Conservation (phyloP, 169 alveolate genomes). For the Cryptosporidium bovis region DNA sequence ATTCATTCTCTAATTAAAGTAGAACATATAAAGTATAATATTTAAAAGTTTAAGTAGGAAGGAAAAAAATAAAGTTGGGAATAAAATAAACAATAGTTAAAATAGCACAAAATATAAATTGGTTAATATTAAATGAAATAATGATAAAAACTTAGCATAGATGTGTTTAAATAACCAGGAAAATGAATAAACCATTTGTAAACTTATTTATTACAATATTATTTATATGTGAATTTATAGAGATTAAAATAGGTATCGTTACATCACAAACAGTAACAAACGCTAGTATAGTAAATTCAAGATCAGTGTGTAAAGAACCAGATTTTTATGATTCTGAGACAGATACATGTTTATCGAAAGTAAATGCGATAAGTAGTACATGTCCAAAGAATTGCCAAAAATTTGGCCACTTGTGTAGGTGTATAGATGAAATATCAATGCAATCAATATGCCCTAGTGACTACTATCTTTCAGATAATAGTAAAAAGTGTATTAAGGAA, state of each 20-base stretch:
- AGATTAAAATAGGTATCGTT: background rate
- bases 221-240: background rate
- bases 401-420: slow-evolving; percentile 44
- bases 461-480: slow-evolving; percentile 15
- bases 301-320: slow-evolving; percentile 39
- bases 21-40: too few species aligned
- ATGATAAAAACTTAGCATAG: too few species aligned
- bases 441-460: slow-evolving; percentile 68
- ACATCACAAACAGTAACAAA: slow-evolving; percentile 9
- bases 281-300: slow-evolving; percentile 22
- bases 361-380: slow-evolving; percentile 31
- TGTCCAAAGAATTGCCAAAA: slow-evolving; percentile 67
- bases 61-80: too few species aligned
- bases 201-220: too few species aligned
- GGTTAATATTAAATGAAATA: too few species aligned
- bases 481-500: slow-evolving; percentile 5
- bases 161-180: too few species aligned
- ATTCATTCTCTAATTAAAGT: too few species aligned
- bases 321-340: slow-evolving; percentile 67
- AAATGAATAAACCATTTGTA: too few species aligned
- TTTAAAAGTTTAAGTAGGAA: too few species aligned
- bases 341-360: slow-evolving; percentile 48
- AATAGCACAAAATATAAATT: too few species aligned
- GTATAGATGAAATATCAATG: slow-evolving; percentile 62
- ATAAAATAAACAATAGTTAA: too few species aligned